A percentile compares a stretch with the other conserved stretches of the same genome.
phyloP scores from a whole-genome alignment of 2,329 filamentous ascomycete genomes.

The Fusarium bactridioides region DNA sequence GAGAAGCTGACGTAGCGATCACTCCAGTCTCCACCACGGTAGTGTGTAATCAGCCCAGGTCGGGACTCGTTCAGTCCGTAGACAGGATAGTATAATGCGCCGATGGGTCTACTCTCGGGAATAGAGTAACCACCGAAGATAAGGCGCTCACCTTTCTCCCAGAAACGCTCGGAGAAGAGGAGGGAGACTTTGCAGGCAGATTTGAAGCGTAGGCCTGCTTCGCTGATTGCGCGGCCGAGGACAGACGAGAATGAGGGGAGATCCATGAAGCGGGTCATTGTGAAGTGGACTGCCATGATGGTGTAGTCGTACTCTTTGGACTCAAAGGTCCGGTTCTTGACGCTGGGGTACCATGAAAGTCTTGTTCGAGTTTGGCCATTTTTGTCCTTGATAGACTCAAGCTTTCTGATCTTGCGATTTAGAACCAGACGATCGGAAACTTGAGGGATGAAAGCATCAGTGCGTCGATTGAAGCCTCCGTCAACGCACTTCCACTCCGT shows the following conservation, averaged over 20 bases:
- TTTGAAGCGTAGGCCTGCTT: slow-evolving; percentile 17
- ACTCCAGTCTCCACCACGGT: slow-evolving; percentile 53
- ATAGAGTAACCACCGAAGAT: slow-evolving; percentile 71
- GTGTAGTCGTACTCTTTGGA: slow-evolving; percentile 68
- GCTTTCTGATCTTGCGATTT: not conserved
- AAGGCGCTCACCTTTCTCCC: slow-evolving; percentile 58
- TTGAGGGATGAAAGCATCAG: not conserved
- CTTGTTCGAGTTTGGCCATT: not conserved
- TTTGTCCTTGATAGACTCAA: not conserved
- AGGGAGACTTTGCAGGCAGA: slow-evolving; percentile 53
- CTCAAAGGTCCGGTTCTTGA: slow-evolving; percentile 49
- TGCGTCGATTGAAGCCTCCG: slow-evolving; percentile 4
- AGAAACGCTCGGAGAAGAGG: slow-evolving; percentile 68
- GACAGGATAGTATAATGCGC: slow-evolving; percentile 70
- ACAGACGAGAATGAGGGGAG: slow-evolving; percentile 50
- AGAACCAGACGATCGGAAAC: not conserved
- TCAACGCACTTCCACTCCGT: slow-evolving; percentile 24
- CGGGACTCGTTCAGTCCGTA: slow-evolving; percentile 71
- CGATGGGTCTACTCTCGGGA: slow-evolving; percentile 66
- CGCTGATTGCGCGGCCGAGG: slow-evolving; percentile 4
- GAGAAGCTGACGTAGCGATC: not conserved
- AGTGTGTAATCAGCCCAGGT: slow-evolving; percentile 68
- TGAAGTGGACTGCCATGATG: slow-evolving; percentile 71
- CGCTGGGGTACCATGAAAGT: slow-evolving; percentile 53
- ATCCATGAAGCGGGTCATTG: slow-evolving; percentile 68